Percentiles rank a stretch among this genome's conserved stretches.
Conservation (phyloP, 2,329 filamentous ascomycete species). For the Colletotrichum tamarilloi region DNA sequence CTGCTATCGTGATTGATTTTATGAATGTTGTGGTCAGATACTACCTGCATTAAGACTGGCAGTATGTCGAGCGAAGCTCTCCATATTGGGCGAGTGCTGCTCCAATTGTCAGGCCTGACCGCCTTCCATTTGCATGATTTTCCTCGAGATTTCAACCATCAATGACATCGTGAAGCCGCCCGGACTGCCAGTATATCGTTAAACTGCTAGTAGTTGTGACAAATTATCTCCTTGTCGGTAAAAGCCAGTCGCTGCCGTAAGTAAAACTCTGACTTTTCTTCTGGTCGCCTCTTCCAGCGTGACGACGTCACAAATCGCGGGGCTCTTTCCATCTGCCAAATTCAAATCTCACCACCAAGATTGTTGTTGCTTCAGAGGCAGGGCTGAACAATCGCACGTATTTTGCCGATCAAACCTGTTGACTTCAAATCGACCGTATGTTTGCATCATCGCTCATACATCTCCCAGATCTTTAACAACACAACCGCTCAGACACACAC, state of each 20-base stretch:
- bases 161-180: neutral
- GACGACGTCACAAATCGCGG: slow-evolving; percentile 9
- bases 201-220: neutral
- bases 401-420: neutral
- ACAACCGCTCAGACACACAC: neutral
- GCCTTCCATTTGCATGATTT: slow-evolving; percentile 1
- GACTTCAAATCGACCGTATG: neutral
- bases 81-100: neutral
- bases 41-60: too few relatives aligned
- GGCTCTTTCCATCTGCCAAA: neutral
- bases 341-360: neutral
- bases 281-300: neutral
- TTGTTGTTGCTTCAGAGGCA: neutral
- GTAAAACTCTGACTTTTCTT: slow-evolving; percentile 27
- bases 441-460: neutral
- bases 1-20: neutral
- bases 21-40: neutral
- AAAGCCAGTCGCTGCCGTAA: neutral
- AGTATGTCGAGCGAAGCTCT: neutral
- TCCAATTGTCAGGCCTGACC: slow-evolving; percentile 3
- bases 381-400: neutral
- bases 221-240: neutral
- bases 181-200: neutral
- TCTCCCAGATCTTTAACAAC: neutral
- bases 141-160: neutral